Evolutionary conservation across 176 grass and related monocot genomes (phyloP).

Genomic region (Puya raimondii): DNA sequence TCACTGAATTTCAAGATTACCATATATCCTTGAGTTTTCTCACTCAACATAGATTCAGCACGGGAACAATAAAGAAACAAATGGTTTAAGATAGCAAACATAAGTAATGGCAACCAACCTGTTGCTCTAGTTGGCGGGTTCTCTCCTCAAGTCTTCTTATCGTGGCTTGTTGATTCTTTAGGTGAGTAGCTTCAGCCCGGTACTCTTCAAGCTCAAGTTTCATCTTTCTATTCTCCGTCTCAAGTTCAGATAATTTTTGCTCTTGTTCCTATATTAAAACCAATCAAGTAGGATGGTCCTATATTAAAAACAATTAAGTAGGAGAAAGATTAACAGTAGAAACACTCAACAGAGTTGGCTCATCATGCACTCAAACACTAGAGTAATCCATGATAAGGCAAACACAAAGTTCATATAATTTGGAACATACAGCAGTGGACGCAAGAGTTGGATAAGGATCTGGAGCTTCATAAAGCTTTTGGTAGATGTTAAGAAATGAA

Average conservation of each 20-base stretch:
- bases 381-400: not conserved
- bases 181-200: conserved; percentile 73
- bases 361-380: too few relatives aligned
- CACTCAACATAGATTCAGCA: too few relatives aligned
- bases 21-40: too few relatives aligned
- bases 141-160: conserved; percentile 96
- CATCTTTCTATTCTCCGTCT: conserved; percentile 97
- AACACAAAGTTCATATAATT: conserved; percentile 17
- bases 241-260: conserved; percentile 91
- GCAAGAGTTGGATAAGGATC: conserved; percentile 97
- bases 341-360: not conserved
- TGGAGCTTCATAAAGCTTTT: conserved; percentile 99
- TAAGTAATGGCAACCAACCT: conserved; percentile 36
- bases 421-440: conserved; percentile 76
- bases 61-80: too few relatives aligned
- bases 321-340: not conserved
- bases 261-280: conserved; percentile 65
- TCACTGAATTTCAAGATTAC: too few relatives aligned
- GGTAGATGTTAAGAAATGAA: conserved; percentile 99
- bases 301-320: conserved; percentile 10
- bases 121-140: conserved; percentile 94
- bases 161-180: conserved; percentile 97
- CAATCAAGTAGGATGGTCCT: conserved; percentile 47
- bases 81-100: not conserved
- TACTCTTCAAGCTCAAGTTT: conserved; percentile 99